These are phyloP conservation scores for Rosa lucieae DNA, from an alignment of 306 rosid species.

Conservation along the genomic window DNA sequence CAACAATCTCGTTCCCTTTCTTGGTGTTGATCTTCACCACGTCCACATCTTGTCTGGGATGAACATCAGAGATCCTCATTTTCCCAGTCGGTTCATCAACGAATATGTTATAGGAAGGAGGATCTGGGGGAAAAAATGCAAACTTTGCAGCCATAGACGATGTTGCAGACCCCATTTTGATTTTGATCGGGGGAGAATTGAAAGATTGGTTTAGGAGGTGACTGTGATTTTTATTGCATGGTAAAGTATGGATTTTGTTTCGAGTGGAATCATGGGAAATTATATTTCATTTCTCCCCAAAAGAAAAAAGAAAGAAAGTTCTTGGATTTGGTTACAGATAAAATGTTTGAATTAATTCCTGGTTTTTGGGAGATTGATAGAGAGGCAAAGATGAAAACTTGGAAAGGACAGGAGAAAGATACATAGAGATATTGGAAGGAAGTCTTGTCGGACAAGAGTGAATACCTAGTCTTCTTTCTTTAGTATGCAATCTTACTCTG, in stretches of 20 bases:
- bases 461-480: constrained; percentile 18
- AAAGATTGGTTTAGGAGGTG: neutral
- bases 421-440: constrained; percentile 12
- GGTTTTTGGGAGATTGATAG: constrained; percentile 10
- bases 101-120: constrained; percentile 41
- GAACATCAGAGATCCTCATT: constrained; percentile 50
- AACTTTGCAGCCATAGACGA: constrained; percentile 74
- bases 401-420: constrained; percentile 20
- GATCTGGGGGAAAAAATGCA: constrained; percentile 66
- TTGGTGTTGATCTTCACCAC: constrained; percentile 52
- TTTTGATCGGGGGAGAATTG: neutral
- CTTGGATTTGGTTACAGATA: constrained; percentile 31
- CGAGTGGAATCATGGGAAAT: constrained; percentile 15
- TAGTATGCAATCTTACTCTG: neutral
- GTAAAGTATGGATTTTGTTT: constrained; percentile 17
- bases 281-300: neutral
- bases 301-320: neutral
- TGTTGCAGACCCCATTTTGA: constrained; percentile 64
- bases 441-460: constrained; percentile 44
- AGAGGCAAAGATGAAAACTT: constrained; percentile 5
- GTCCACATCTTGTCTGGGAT: constrained; percentile 58
- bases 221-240: constrained; percentile 24
- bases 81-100: constrained; percentile 41
- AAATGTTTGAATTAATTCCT: constrained; percentile 24
- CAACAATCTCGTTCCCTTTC: constrained; percentile 63